Evolutionary conservation across 2,329 filamentous ascomycete genomes (phyloP).

Genomic region (Trichoderma simmonsii): DNA sequence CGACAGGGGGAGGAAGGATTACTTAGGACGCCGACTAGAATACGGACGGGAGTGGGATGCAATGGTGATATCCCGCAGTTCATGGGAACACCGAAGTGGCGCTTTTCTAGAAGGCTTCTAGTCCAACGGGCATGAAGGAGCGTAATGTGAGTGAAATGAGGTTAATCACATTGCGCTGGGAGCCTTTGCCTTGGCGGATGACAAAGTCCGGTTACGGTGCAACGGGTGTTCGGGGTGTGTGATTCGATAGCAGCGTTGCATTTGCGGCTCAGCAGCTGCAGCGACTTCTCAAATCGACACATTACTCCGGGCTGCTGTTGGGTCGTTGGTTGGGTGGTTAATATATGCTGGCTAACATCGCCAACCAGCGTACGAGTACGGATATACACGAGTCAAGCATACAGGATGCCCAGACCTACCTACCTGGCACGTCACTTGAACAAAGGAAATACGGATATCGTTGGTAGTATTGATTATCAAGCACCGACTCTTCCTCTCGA

Average conservation of each 20-base stretch:
- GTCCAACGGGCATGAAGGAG: constrained; percentile 6
- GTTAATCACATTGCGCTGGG: neutral
- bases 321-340: neutral
- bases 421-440: constrained; percentile 2
- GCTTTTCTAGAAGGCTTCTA: constrained; percentile 13
- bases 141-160: constrained; percentile 14
- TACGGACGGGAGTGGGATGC: neutral
- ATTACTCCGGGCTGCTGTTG: constrained; percentile 10
- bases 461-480: constrained; percentile 12
- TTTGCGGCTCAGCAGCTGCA: constrained; percentile 4
- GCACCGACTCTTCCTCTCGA: neutral
- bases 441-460: neutral
- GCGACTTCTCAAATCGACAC: constrained; percentile 7
- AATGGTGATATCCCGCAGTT: neutral
- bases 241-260: neutral
- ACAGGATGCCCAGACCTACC: neutral
- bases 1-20: neutral
- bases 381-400: neutral
- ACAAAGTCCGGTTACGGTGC: neutral
- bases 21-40: neutral
- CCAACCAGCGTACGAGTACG: neutral
- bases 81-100: neutral
- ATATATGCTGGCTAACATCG: neutral
- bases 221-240: neutral
- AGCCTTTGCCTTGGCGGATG: neutral